A percentile compares a stretch with the other conserved stretches of the same genome.
Evolutionary conservation across 225 moss, liverwort and hornwort species (phyloP).

Genomic region (Pseudisothecium myosuroides): DNA sequence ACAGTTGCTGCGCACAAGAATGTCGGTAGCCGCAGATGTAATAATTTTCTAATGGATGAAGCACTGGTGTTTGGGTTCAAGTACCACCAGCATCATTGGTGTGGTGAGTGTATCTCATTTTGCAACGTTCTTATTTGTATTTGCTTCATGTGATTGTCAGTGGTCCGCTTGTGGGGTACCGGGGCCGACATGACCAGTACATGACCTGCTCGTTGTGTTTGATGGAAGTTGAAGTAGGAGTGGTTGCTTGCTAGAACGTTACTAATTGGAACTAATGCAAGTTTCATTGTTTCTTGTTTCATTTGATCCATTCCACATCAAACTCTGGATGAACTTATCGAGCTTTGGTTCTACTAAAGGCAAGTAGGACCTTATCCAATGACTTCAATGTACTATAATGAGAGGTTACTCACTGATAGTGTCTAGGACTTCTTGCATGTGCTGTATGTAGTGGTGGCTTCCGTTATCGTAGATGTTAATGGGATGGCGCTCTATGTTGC

Average conservation of each 20-base stretch:
- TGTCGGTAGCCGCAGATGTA: conserved; percentile 32
- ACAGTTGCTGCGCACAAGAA: conserved; percentile 32
- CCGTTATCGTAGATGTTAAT: background rate
- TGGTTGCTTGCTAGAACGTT: background rate
- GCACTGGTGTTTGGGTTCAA: conserved; percentile 36
- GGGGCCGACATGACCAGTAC: background rate
- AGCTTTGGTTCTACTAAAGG: conserved; percentile 35
- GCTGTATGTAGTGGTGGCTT: conserved; percentile 5
- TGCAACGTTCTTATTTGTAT: background rate
- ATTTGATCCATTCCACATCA: conserved; percentile 34
- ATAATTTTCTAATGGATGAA: conserved; percentile 32
- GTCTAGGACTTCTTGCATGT: conserved; percentile 8
- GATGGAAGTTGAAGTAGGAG: background rate
- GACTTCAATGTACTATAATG: conserved; percentile 5
- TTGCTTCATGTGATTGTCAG: conserved; percentile 13
- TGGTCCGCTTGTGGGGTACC: background rate
- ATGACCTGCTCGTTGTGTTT: background rate
- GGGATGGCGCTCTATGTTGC: conserved; percentile 1
- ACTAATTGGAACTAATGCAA: conserved; percentile 24
- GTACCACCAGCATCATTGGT: conserved; percentile 23
- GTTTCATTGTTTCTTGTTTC: conserved; percentile 27
- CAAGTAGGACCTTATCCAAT: conserved; percentile 42
- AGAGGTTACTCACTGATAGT: conserved; percentile 6
- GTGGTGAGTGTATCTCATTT: conserved; percentile 34
- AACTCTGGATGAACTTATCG: conserved; percentile 27